These are phyloP conservation scores for Suillus plorans DNA, from an alignment of 768 basidiomycete species.

Conservation along the genomic window DNA sequence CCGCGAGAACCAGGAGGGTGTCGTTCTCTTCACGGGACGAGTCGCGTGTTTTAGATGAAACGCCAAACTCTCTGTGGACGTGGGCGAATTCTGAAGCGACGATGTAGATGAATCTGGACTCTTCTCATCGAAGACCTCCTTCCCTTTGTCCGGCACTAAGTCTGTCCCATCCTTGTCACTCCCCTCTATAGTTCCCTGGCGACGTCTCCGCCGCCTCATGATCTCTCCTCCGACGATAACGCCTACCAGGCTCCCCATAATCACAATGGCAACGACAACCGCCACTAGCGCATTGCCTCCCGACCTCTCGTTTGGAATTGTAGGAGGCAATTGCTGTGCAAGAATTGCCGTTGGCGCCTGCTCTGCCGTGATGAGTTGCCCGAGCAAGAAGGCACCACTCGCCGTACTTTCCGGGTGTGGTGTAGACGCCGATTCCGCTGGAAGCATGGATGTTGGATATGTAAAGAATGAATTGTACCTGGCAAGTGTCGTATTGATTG, in stretches of 20 bases:
- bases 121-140: background rate
- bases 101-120: background rate
- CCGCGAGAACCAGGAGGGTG: background rate
- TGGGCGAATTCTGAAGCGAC: background rate
- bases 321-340: background rate
- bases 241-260: slow-evolving; percentile 27
- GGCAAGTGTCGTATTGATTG: background rate
- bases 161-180: background rate
- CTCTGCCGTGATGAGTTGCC: background rate
- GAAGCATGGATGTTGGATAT: background rate
- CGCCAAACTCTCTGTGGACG: background rate
- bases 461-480: background rate
- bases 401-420: background rate
- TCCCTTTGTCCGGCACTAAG: background rate
- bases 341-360: background rate
- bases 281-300: slow-evolving; percentile 24
- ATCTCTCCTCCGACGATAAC: slow-evolving; percentile 26
- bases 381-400: background rate
- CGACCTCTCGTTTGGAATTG: background rate
- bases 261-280: slow-evolving; percentile 21
- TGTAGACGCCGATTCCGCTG: background rate
- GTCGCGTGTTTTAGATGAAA: background rate
- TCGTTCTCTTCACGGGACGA: background rate
- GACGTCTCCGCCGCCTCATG: slow-evolving; percentile 17
- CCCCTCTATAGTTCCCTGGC: background rate